Percentiles rank a stretch among this genome's conserved stretches.
phyloP scores from a whole-genome alignment of 768 basidiomycete species.

The Sarcomyxa edulis region DNA sequence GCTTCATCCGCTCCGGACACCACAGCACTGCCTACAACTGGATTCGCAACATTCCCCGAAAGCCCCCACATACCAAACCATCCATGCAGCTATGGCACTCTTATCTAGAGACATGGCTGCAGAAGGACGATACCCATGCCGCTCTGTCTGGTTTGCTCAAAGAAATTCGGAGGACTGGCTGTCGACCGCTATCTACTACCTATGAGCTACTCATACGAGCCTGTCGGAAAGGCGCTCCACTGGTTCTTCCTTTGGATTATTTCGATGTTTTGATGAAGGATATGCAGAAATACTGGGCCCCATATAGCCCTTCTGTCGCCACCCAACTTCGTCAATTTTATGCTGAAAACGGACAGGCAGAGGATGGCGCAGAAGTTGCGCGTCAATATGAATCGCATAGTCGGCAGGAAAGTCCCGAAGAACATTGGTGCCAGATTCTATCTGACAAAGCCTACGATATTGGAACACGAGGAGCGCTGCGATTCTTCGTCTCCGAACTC shows the following conservation, averaged over 20 bases:
- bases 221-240: conserved; percentile 25
- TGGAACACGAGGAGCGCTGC: conserved; percentile 28
- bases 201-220: conserved; percentile 37
- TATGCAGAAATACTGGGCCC: conserved; percentile 38
- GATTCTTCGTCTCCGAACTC: no score
- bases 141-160: conserved; percentile 4
- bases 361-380: conserved; percentile 32
- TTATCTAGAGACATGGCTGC: conserved; percentile 37
- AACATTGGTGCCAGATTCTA: conserved; percentile 13
- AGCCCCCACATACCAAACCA: conserved; percentile 40
- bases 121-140: conserved; percentile 14
- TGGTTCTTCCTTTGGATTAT: conserved; percentile 21
- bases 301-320: conserved; percentile 37
- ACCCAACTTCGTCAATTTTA: conserved; percentile 37
- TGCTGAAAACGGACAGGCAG: conserved; percentile 27
- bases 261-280: conserved; percentile 39
- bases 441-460: conserved; percentile 14
- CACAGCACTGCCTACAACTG: conserved; percentile 40
- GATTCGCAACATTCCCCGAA: conserved; percentile 47
- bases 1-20: conserved; percentile 40
- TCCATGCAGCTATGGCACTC: conserved; percentile 50
- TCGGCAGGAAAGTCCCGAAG: conserved; percentile 12
- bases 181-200: conserved; percentile 28
- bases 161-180: conserved; percentile 29
- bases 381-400: conserved; percentile 29